Conservation (phyloP, 371 early-diverging fungal genomes). For the Neoconidiobolus thromboides region DNA sequence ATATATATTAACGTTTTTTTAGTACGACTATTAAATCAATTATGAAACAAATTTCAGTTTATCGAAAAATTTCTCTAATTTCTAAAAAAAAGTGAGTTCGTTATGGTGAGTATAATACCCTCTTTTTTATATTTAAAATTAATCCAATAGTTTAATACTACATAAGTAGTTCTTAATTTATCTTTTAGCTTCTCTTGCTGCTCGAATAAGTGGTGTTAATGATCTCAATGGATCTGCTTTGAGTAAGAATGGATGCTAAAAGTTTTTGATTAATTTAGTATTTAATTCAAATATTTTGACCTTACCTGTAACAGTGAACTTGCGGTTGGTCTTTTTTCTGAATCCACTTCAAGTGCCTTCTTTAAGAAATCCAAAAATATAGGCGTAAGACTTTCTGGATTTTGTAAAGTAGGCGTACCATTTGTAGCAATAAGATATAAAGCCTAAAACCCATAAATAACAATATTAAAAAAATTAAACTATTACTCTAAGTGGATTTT, state of each 20-base stretch:
- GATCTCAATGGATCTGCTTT: conserved; percentile 69
- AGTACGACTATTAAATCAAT: too few species aligned
- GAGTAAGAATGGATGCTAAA: conserved; percentile 68
- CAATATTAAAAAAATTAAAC: not conserved
- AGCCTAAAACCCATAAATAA: conserved; percentile 22
- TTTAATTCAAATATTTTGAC: not conserved
- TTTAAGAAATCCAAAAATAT: conserved; percentile 70
- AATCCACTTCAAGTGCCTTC: conserved; percentile 67
- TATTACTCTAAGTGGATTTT: conserved; percentile 54
- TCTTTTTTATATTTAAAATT: too few species aligned
- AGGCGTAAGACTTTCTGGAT: conserved; percentile 62
- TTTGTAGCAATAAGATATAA: conserved; percentile 91
- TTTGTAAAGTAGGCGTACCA: conserved; percentile 81
- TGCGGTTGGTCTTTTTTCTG: conserved; percentile 64
- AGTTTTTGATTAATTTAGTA: conserved; percentile 4
- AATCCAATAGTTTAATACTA: too few species aligned
- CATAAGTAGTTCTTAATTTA: not conserved
- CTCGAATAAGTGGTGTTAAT: conserved; percentile 73
- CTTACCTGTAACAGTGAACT: conserved; percentile 40
- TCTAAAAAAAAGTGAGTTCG: too few species aligned
- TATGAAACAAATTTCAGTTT: too few species aligned
- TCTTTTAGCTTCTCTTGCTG: conserved; percentile 40
- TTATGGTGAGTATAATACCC: too few species aligned
- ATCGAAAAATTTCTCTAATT: too few species aligned
- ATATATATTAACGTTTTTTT: too few species aligned